phyloP scores from a whole-genome alignment of 208 protist species.

The Jaenimonas drosophilae region DNA sequence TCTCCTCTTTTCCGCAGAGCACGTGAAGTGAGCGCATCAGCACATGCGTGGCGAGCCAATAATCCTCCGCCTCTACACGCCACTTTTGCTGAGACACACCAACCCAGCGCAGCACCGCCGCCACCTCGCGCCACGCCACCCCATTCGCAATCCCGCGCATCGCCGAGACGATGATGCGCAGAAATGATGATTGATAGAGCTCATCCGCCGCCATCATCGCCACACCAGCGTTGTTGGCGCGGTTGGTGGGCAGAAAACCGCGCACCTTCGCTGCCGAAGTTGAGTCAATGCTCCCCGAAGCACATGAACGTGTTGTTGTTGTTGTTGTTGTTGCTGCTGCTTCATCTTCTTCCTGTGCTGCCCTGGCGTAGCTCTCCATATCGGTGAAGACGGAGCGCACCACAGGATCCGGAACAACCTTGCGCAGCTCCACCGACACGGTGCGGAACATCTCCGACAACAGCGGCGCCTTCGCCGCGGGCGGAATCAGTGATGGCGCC shows the following conservation, averaged over 20 bases:
- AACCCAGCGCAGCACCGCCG: conserved; percentile 28
- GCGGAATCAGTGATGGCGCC: conserved; percentile 38
- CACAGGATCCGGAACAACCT: conserved; percentile 44
- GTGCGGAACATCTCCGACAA: conserved; percentile 75
- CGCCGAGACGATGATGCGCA: conserved; percentile 55
- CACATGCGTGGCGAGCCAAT: conserved; percentile 56
- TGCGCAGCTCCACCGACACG: conserved; percentile 43
- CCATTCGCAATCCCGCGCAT: conserved; percentile 30
- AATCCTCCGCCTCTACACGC: conserved; percentile 59
- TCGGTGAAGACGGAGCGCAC: conserved; percentile 69
- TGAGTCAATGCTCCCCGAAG: background rate
- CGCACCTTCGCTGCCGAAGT: conserved; percentile 4
- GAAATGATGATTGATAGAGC: conserved; percentile 61
- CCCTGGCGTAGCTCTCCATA: conserved; percentile 3
- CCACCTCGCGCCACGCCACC: conserved; percentile 43
- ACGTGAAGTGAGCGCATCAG: conserved; percentile 58
- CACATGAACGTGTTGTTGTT: background rate
- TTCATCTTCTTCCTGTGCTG: conserved; percentile 5
- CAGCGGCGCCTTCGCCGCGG: conserved; percentile 52
- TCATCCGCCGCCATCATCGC: conserved; percentile 29
- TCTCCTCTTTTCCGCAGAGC: conserved; percentile 39
- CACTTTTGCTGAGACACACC: conserved; percentile 38
- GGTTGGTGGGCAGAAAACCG: conserved; percentile 7
- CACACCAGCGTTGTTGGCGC: background rate
- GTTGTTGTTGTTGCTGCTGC: background rate